These are phyloP conservation scores for Epichloe festucae DNA, from an alignment of 2,329 filamentous ascomycete species.

Conservation along the genomic window DNA sequence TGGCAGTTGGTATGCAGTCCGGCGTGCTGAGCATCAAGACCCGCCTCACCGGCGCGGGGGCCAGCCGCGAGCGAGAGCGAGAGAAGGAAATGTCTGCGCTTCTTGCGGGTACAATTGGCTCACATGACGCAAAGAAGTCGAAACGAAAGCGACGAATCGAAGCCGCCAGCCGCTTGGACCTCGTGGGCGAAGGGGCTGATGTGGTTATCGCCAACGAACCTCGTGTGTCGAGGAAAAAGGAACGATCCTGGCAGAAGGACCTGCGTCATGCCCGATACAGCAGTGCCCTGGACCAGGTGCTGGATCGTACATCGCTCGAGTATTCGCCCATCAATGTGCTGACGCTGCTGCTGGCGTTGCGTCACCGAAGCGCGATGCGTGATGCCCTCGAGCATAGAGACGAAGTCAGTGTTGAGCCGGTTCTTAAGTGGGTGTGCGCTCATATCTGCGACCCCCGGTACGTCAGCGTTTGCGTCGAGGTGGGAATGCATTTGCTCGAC, in stretches of 20 bases:
- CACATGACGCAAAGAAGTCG: slow-evolving; percentile 58
- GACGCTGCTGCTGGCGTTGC: slow-evolving; percentile 70
- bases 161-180: slow-evolving; percentile 51
- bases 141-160: slow-evolving; percentile 49
- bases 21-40: slow-evolving; percentile 86
- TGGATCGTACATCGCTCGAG: slow-evolving; percentile 40
- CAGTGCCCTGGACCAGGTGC: slow-evolving; percentile 65
- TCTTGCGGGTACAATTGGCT: slow-evolving; percentile 62
- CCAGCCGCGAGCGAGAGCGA: slow-evolving; percentile 59
- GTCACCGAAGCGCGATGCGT: slow-evolving; percentile 75
- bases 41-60: slow-evolving; percentile 71
- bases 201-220: slow-evolving; percentile 72
- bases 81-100: slow-evolving; percentile 78
- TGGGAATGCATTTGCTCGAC: slow-evolving; percentile 71
- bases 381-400: slow-evolving; percentile 70
- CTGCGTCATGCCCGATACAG: slow-evolving; percentile 68
- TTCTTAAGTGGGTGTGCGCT: slow-evolving; percentile 70
- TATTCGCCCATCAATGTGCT: slow-evolving; percentile 51
- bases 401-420: slow-evolving; percentile 66
- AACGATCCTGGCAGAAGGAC: slow-evolving; percentile 67
- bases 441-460: slow-evolving; percentile 76
- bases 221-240: slow-evolving; percentile 38
- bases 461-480: slow-evolving; percentile 68
- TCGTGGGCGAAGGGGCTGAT: slow-evolving; percentile 72
- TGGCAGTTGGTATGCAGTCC: slow-evolving; percentile 89